Percentiles rank a stretch among this genome's conserved stretches.
These are phyloP conservation scores for Tolypocladium tundrense DNA, from an alignment of 2,329 filamentous ascomycete species.

Conservation along the genomic window DNA sequence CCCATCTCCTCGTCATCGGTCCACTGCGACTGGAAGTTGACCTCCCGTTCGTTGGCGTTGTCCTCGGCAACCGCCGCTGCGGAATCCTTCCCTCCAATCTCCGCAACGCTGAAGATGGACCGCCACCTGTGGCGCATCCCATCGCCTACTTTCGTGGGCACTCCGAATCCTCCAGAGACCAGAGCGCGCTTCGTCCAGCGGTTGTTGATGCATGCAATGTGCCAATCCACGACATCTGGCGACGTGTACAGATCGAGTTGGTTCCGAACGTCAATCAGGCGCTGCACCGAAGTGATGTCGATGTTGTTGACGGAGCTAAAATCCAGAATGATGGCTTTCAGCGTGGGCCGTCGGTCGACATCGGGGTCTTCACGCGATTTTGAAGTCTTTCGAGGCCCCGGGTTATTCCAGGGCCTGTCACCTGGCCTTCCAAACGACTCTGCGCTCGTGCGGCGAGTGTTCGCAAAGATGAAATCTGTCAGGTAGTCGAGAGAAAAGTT, in stretches of 20 bases:
- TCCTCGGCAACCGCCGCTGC: conserved; percentile 60
- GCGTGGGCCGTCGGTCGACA: conserved; percentile 45
- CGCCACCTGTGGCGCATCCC: conserved; percentile 64
- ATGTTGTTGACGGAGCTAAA: conserved; percentile 91
- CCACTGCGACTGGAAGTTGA: conserved; percentile 3
- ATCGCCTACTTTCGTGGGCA: conserved; percentile 45
- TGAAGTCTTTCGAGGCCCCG: conserved; percentile 50
- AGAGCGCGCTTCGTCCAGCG: conserved; percentile 85
- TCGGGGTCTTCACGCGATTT: conserved; percentile 23
- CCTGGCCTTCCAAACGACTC: conserved; percentile 53
- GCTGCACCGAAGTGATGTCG: conserved; percentile 85
- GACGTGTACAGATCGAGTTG: conserved; percentile 79
- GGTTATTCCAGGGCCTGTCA: conserved; percentile 92
- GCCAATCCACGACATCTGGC: conserved; percentile 83
- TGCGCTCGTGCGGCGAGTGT: conserved; percentile 68
- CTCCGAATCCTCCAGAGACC: conserved; percentile 79
- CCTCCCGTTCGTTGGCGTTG: conserved; percentile 40
- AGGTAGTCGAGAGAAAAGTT: conserved; percentile 80
- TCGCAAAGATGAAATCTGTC: conserved; percentile 52
- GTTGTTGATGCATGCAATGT: conserved; percentile 89
- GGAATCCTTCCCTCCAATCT: conserved; percentile 63
- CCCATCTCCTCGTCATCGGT: conserved; percentile 26
- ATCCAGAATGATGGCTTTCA: conserved; percentile 87
- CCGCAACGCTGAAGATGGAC: conserved; percentile 89
- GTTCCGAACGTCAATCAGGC: conserved; percentile 87